Evolutionary conservation across 2,329 filamentous ascomycete species (phyloP), one percentile per base, ranked within the genome.

Genomic region (Didymella glomerata): DNA sequence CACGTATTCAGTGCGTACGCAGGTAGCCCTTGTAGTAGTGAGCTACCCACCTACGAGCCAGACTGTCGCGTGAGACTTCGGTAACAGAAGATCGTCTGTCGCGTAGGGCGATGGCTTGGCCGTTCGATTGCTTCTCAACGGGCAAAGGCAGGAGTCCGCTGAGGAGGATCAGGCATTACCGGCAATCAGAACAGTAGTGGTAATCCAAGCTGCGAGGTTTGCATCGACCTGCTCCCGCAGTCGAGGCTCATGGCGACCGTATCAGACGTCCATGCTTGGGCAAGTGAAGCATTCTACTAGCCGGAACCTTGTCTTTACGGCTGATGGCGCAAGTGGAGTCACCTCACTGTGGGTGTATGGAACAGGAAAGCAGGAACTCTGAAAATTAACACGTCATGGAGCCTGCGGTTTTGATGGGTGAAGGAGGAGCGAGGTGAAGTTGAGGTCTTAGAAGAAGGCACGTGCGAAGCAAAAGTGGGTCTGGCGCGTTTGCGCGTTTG

Each of bases 391-490:
- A 30, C 45, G n/a, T 20, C 13, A 4, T 36, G 24, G 14, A 9
- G 11, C 20, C 16, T 24, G 32, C 11, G 30, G 2, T 10, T n/a
- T 2, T 24, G 41, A 45, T 52, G n/a, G 10, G 27, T 46, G 50
- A 46, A 25, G 3, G 13, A 30, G 13, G 46, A n/a, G 28, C 10
- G 16, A 30, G 48, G 30, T 56, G 47, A 20, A 41, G 24, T 47
- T 46, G 41, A 47, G 25, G 42, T 57, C 40, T 50, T 30, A 16
- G 30, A 16, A 14, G 38, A 14, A 24, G 30, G 40, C 46, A 50
- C 40, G 40, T 46, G 53, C 53, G 10, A n/a, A n/a, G 14, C 20
- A 44, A 24, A 48, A 36, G 36, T 44, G 53, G 46, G 40, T 4
- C 45, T 32, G n/a, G 28, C 38, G 14, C 22, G 22, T 9, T 24